These are phyloP conservation scores for Penicilliopsis zonata DNA, from an alignment of 495 filamentous ascomycete genomes.

Conservation along the genomic window DNA sequence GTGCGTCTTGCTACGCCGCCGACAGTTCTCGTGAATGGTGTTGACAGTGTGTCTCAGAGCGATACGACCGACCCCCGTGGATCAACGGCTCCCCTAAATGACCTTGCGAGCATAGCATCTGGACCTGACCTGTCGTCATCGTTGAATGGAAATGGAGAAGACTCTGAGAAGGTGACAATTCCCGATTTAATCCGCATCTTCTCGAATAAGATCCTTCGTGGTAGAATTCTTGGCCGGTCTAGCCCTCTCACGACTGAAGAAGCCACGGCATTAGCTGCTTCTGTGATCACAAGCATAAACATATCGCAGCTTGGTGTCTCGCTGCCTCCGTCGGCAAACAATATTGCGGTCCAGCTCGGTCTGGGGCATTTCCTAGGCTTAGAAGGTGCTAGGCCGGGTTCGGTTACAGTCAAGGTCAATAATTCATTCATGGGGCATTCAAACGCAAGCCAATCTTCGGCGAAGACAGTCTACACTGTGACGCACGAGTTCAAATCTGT, in stretches of 20 bases:
- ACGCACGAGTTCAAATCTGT: constrained; percentile 20
- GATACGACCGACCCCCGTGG: constrained; percentile 13
- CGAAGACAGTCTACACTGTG: constrained; percentile 15
- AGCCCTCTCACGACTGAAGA: constrained; percentile 18
- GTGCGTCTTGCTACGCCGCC: constrained; percentile 73
- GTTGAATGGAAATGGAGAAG: neutral
- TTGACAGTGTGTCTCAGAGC: constrained; percentile 20
- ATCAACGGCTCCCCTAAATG: constrained; percentile 12
- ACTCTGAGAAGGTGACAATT: constrained; percentile 10
- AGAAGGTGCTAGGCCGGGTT: constrained; percentile 9
- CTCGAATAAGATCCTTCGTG: constrained; percentile 20
- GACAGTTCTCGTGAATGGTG: constrained; percentile 56
- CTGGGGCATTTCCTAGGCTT: constrained; percentile 26
- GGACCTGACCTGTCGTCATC: neutral
- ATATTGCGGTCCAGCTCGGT: constrained; percentile 26
- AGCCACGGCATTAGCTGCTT: constrained; percentile 18
- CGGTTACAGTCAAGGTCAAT: constrained; percentile 13
- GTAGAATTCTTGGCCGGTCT: constrained; percentile 16
- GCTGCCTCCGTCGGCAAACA: constrained; percentile 8
- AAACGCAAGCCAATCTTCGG: too few species aligned
- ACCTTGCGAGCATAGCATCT: constrained; percentile 7
- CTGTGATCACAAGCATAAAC: constrained; percentile 19
- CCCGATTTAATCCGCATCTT: constrained; percentile 27
- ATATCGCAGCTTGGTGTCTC: constrained; percentile 18
- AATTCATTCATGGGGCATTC: neutral